Percentiles rank a stretch among this genome's conserved stretches.
These are phyloP conservation scores for Globisporangium carolinianum DNA, from an alignment of 352 stramenopile species.

Conservation along the genomic window DNA sequence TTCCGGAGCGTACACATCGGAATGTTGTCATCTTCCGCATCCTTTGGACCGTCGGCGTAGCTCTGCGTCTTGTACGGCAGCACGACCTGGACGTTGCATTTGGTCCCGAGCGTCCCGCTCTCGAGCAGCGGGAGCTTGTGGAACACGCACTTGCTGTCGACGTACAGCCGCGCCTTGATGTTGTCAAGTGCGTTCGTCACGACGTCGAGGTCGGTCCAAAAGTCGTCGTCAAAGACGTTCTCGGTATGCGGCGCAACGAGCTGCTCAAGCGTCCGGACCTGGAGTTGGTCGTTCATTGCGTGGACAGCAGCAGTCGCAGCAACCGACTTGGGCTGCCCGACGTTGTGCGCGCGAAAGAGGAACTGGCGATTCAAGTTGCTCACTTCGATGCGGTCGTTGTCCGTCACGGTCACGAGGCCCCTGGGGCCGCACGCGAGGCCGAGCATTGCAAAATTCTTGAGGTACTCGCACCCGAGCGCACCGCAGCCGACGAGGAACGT, in stretches of 20 bases:
- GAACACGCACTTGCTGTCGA: slow-evolving; percentile 98
- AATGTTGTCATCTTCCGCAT: slow-evolving; percentile 98
- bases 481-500: slow-evolving; percentile 83
- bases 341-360: slow-evolving; percentile 82
- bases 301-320: slow-evolving; percentile 68
- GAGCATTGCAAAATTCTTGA: slow-evolving; percentile 87
- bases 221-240: slow-evolving; percentile 75
- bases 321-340: slow-evolving; percentile 79
- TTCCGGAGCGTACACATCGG: slow-evolving; percentile 99
- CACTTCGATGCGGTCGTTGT: slow-evolving; percentile 86
- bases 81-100: slow-evolving; percentile 94
- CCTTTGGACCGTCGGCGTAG: slow-evolving; percentile 93
- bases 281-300: slow-evolving; percentile 67
- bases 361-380: slow-evolving; percentile 87
- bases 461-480: slow-evolving; percentile 75
- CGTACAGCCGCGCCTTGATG: slow-evolving; percentile 95
- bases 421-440: slow-evolving; percentile 70
- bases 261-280: slow-evolving; percentile 79
- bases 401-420: slow-evolving; percentile 73
- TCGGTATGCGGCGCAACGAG: slow-evolving; percentile 75
- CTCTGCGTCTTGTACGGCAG: slow-evolving; percentile 87
- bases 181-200: slow-evolving; percentile 99
- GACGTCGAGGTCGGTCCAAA: slow-evolving; percentile 85
- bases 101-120: slow-evolving; percentile 97
- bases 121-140: slow-evolving; percentile 96